Evolutionary conservation across 2,329 filamentous ascomycete genomes (phyloP), one percentile per base, ranked within the genome.

Genomic region (Fusarium nygamai): DNA sequence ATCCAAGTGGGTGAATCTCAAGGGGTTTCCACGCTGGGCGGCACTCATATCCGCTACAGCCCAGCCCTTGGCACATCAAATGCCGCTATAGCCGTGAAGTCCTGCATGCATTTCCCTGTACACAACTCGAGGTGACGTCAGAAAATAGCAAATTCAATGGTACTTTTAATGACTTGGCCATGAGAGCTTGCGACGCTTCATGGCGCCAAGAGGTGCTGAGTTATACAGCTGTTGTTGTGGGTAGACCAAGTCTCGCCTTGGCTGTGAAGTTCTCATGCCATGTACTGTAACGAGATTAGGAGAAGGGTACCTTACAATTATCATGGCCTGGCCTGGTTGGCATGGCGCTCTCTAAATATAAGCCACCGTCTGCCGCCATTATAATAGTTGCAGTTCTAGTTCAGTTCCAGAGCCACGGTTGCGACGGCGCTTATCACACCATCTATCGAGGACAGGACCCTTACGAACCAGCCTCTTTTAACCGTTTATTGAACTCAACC

Each of bases 371-470:
- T 65, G 22, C 63, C 69, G 24, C 67, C 68, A 51, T 61, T 39
- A 44, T 36, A 51, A 34, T 56, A 47, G 54, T 43, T 48, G 61
- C 36, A 64, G 62, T 59, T 59, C 61, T 68, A 46, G 50, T 47
- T 51, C 48, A 31, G 57, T 54, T 54, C 38, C 53, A 60, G 48
- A 68, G 59, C 53, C 62, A 54, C 58, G 60, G 61, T 66, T 72
- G 61, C 61, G 61, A 76, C 65, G 67, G 64, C 63, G 70, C 75
- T 69, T 69, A 74, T 71, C 76, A 77, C 72, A 76, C 71, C 73
- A 69, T 59, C 43, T 19, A 59, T 51, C 33, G 20, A 59, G 33
- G 24, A 51, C 33, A 36, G 43, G 57, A 63, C 60, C 71, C 57
- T 59, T 73, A 68, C 38, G 34, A 61, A 68, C 67, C 69, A 74